Evolutionary conservation across 306 rosid genomes (phyloP), one percentile per base, ranked within the genome.

Genomic region (Dryas drummondii): DNA sequence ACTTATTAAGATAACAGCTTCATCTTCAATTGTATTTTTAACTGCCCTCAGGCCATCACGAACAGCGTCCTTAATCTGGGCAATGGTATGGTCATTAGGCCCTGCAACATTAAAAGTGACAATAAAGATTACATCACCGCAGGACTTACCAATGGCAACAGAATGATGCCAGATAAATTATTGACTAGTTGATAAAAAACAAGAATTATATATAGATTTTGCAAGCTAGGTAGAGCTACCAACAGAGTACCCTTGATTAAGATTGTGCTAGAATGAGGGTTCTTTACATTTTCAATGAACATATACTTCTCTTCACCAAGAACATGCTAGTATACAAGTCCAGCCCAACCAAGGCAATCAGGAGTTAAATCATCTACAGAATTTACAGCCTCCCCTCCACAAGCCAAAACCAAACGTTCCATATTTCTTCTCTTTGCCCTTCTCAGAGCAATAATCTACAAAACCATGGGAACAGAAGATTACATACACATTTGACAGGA

Each of bases 371-470:
- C 97, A 82, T 92, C 93, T 7, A 94, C 97, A 48, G 97, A 92
- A 85, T 94, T 90, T 40, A 94, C 83, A 5, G 97, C 97, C 86
- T 94, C 99, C 17, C 99, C 99, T 62, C 99, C 99, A 83, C 99
- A 94, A 68, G 97, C 96, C 87, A 94, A 83, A 81, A 94, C 97
- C 93, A 94, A 80, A 46, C 99, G 84, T 79, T 94, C 99, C 99
- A 94, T 94, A 83, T 94, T 94, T 85, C 99, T 94, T 78, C 92
- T 92, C 90, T 94, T 94, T n/a, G 99, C 99, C 82, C 99, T 88
- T 49, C 99, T 86, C 40, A 94, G 93, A 66, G 97, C 99, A 85
- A 94, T 79, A 73, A 94, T 94, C 99, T 94, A 79, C 50, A 22
- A 79, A 47, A 45, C 4, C 51, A 53, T 8, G 5, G 7, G 11